phyloP scores from a whole-genome alignment of 192 early-diverging fungal species.

The Umbelopsis vinacea region DNA sequence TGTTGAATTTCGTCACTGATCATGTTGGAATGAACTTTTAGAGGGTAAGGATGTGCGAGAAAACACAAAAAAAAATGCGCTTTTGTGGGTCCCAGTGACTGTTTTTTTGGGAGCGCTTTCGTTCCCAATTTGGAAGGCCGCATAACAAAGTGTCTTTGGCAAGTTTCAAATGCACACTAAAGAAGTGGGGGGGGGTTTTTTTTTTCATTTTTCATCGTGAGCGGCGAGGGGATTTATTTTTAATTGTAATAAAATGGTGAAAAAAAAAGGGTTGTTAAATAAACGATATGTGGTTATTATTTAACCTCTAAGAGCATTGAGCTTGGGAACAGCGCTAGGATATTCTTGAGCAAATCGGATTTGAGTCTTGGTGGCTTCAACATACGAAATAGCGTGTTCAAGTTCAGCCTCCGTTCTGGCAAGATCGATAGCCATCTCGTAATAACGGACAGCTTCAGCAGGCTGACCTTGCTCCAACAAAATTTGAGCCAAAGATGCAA shows the following conservation, averaged over 20 bases:
- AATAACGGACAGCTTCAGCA: conserved; percentile 82
- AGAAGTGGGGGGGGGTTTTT: too few species aligned
- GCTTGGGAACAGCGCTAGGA: conserved; percentile 55
- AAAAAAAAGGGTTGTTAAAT: not conserved
- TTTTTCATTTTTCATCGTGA: too few species aligned
- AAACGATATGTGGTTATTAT: not conserved
- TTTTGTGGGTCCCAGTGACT: not conserved
- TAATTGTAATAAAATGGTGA: not conserved
- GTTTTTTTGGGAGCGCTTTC: not conserved
- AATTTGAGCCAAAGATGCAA: conserved; percentile 77
- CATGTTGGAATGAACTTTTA: not conserved
- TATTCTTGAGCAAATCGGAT: conserved; percentile 59
- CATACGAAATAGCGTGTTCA: conserved; percentile 76
- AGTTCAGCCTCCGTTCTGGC: conserved; percentile 91
- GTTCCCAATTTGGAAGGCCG: too few species aligned
- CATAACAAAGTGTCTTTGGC: too few species aligned
- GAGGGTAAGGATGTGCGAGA: not conserved
- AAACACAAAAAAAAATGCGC: not conserved
- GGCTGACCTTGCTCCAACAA: conserved; percentile 87
- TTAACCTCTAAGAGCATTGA: conserved; percentile 26
- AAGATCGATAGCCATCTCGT: conserved; percentile 80
- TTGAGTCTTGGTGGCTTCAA: conserved; percentile 67
- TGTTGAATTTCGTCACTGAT: conserved; percentile 20
- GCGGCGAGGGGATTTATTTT: not conserved
- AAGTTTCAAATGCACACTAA: too few species aligned